phyloP scores from a whole-genome alignment of 495 filamentous ascomycete species.

The Neurospora sp. region DNA sequence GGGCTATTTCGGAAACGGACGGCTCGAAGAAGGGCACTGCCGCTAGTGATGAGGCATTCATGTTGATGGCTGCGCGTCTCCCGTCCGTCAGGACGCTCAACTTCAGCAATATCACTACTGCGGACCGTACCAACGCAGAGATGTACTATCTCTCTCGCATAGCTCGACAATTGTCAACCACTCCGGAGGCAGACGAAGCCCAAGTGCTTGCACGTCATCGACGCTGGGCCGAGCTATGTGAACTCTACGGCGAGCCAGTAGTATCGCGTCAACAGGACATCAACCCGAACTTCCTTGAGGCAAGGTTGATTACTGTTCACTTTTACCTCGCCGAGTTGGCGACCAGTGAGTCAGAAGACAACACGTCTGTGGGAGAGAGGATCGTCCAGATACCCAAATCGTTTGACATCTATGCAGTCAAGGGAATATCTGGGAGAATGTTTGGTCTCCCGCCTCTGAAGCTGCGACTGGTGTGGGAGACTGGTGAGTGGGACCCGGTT shows the following conservation, averaged over 20 bases:
- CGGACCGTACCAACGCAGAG: slow-evolving; percentile 77
- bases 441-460: slow-evolving; percentile 55
- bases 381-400: slow-evolving; percentile 57
- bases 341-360: slow-evolving; percentile 9
- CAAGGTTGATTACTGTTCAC: slow-evolving; percentile 54
- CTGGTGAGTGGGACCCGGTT: slow-evolving; percentile 74
- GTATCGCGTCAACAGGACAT: slow-evolving; percentile 42
- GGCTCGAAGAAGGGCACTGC: slow-evolving; percentile 19
- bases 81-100: slow-evolving; percentile 60
- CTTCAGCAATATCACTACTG: slow-evolving; percentile 57
- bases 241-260: slow-evolving; percentile 54
- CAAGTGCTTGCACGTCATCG: slow-evolving; percentile 50
- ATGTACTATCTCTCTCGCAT: slow-evolving; percentile 85
- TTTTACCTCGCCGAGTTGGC: slow-evolving; percentile 35
- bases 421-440: slow-evolving; percentile 62
- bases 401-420: slow-evolving; percentile 70
- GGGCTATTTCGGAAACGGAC: slow-evolving; percentile 7
- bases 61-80: slow-evolving; percentile 77
- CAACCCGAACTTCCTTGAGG: slow-evolving; percentile 62
- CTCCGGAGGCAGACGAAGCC: slow-evolving; percentile 41
- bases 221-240: slow-evolving; percentile 64
- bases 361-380: slow-evolving; percentile 6
- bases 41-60: slow-evolving; percentile 56
- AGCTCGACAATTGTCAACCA: slow-evolving; percentile 57
- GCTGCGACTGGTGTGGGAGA: slow-evolving; percentile 66